Percentiles rank a stretch among this genome's conserved stretches.
Conservation (phyloP, 768 basidiomycete species). For the Leucosporidium scottii region DNA sequence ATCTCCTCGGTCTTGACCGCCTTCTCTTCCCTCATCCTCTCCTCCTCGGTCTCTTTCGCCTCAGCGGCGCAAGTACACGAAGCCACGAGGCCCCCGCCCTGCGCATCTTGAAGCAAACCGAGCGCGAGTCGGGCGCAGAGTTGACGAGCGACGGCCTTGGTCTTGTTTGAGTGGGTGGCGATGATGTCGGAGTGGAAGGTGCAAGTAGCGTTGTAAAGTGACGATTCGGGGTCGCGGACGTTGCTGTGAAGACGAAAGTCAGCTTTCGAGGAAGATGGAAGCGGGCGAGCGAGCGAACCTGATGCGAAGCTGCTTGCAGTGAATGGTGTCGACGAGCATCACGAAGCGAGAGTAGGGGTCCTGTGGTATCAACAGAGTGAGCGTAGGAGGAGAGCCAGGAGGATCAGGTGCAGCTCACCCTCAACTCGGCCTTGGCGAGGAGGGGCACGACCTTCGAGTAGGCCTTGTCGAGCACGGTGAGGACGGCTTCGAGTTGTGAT, state of each 20-base stretch:
- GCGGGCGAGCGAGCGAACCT: conserved; percentile 4
- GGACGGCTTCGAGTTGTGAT: conserved; percentile 64
- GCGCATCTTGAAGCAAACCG: neutral
- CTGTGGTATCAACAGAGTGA: neutral
- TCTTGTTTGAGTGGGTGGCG: neutral
- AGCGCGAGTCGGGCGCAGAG: conserved; percentile 17
- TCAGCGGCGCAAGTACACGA: neutral
- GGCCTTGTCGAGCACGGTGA: conserved; percentile 54
- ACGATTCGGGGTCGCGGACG: no score
- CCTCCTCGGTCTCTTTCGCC: neutral
- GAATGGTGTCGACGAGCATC: neutral
- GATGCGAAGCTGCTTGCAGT: neutral
- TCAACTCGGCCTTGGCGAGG: conserved; percentile 49
- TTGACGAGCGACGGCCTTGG: conserved; percentile 18
- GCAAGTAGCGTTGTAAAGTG: neutral
- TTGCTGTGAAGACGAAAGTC: neutral
- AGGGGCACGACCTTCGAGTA: conserved; percentile 62
- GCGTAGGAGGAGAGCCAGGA: no score
- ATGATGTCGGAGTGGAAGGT: conserved; percentile 8
- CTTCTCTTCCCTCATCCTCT: neutral
- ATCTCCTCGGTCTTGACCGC: neutral
- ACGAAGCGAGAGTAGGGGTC: conserved; percentile 17
- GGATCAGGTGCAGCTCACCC: conserved; percentile 1
- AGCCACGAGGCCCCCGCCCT: neutral
- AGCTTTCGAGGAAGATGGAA: neutral